Percentiles rank a stretch among this genome's conserved stretches.
phyloP scores from a whole-genome alignment of 257 asterid species.

The Lavandula angustifolia region DNA sequence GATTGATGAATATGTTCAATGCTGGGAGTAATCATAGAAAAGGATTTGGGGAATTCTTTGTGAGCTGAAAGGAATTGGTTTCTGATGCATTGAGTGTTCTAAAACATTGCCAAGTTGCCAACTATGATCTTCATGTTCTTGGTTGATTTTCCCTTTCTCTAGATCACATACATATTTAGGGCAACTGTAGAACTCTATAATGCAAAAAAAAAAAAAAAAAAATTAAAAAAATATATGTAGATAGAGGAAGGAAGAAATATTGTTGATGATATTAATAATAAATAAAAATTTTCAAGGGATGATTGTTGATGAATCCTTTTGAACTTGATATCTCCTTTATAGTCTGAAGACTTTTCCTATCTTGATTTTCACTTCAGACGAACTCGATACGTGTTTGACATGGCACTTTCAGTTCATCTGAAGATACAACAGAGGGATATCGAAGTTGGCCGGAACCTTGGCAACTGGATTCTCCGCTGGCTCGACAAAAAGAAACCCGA shows the following conservation, averaged over 20 bases:
- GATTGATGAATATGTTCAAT: conserved; percentile 12
- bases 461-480: conserved; percentile 80
- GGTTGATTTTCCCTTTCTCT: not conserved
- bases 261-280: not conserved
- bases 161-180: not conserved
- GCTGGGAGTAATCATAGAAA: not conserved
- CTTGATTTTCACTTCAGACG: conserved; percentile 54
- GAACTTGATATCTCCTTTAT: not conserved
- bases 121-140: not conserved
- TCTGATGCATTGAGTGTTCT: not conserved
- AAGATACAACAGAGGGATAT: conserved; percentile 81
- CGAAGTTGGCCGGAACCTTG: conserved; percentile 85
- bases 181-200: not conserved
- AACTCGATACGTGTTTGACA: conserved; percentile 67
- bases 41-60: not conserved
- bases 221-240: not conserved
- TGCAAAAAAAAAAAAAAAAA: too few species aligned
- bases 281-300: not conserved
- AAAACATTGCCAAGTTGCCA: too few species aligned
- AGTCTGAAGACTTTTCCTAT: not conserved
- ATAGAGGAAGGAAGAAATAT: conserved; percentile 1
- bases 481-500: conserved; percentile 84
- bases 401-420: conserved; percentile 70
- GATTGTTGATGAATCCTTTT: not conserved
- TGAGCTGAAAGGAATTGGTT: not conserved